Conservation (phyloP, 73 alveolate genomes). For the Effrenium voratum region DNA sequence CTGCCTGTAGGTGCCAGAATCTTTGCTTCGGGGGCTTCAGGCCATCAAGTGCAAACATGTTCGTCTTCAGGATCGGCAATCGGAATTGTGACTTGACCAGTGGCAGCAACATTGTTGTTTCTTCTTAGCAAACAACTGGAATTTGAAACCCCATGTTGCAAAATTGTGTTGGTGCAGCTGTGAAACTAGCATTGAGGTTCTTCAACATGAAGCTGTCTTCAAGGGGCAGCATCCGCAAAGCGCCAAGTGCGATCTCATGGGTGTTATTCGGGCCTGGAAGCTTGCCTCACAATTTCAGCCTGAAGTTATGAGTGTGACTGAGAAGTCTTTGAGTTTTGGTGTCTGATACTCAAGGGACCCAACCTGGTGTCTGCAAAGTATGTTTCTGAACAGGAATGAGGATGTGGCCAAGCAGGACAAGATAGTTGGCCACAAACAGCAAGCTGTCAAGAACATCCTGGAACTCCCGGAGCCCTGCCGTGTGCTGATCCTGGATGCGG, state of each 20-base stretch:
- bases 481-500: neutral
- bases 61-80: neutral
- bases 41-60: conserved; percentile 20
- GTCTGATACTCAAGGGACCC: too few species aligned
- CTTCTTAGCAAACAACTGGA: too few species aligned
- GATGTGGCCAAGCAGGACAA: conserved; percentile 12
- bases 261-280: too few species aligned
- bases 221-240: neutral
- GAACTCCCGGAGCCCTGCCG: neutral
- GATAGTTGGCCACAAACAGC: neutral
- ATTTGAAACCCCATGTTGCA: too few species aligned
- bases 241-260: conserved; percentile 6
- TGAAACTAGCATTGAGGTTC: too few species aligned
- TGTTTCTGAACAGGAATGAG: neutral
- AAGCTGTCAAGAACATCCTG: conserved; percentile 1
- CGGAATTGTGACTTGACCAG: neutral
- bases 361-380: too few species aligned
- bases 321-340: too few species aligned
- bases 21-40: neutral
- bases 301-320: too few species aligned
- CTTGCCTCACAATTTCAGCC: too few species aligned
- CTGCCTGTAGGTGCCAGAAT: neutral
- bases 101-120: too few species aligned
- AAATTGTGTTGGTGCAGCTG: too few species aligned
- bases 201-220: conserved; percentile 6